phyloP scores from a whole-genome alignment of 2,329 filamentous ascomycete genomes.

The Ophiocordyceps robertsii region DNA sequence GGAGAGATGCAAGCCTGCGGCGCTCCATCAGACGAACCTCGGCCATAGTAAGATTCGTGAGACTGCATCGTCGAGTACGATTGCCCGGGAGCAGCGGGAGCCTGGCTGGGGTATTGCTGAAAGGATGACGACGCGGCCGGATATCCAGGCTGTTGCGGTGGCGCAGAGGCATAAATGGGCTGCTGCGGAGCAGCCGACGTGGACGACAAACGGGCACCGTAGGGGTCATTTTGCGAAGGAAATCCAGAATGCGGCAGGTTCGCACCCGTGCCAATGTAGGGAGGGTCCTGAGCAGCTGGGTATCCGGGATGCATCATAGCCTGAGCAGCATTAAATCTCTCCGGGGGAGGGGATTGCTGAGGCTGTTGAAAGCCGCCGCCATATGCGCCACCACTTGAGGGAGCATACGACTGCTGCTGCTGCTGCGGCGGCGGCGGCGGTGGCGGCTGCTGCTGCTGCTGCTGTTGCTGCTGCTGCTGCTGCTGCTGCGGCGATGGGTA shows the following conservation, averaged over 20 bases:
- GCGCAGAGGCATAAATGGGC: conserved; percentile 18
- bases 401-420: conserved; percentile 12
- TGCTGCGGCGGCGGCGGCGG: conserved; percentile 11
- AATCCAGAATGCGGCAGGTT: conserved; percentile 17
- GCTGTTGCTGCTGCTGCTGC: no score
- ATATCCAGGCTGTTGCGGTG: conserved; percentile 17
- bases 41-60: conserved; percentile 41
- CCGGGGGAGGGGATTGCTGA: conserved; percentile 19
- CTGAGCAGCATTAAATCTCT: conserved; percentile 17
- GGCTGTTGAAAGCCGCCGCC: conserved; percentile 16
- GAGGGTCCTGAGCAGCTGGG: conserved; percentile 14
- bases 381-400: conserved; percentile 18
- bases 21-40: conserved; percentile 37
- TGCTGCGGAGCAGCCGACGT: conserved; percentile 17
- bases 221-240: conserved; percentile 14
- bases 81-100: conserved; percentile 15
- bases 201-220: conserved; percentile 15
- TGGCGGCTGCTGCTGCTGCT: background rate
- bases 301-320: conserved; percentile 18
- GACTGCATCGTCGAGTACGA: conserved; percentile 29
- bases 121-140: conserved; percentile 16
- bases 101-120: conserved; percentile 19
- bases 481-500: conserved; percentile 10
- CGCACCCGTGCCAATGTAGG: conserved; percentile 22
- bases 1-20: background rate